phyloP scores from a whole-genome alignment of 768 basidiomycete genomes.

The Lepiota brunneoincarnata region DNA sequence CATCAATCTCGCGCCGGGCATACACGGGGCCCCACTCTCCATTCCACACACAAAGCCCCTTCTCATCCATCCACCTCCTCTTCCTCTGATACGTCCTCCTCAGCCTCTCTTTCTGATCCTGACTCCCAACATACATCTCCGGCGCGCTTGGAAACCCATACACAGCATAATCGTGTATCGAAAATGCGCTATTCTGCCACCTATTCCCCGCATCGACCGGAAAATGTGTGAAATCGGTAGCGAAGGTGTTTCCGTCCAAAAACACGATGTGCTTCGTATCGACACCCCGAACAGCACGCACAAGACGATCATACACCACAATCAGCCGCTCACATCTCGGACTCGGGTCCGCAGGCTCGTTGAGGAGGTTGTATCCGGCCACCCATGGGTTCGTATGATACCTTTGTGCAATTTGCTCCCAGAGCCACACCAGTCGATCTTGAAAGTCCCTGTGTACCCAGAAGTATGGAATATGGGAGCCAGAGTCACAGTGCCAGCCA shows the following conservation, averaged over 20 bases:
- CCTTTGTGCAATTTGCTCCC: constrained; percentile 69
- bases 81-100: constrained; percentile 64
- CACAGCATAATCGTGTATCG: constrained; percentile 73
- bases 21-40: constrained; percentile 88
- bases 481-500: constrained; percentile 81
- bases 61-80: constrained; percentile 70
- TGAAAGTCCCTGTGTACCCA: constrained; percentile 86
- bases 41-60: constrained; percentile 70
- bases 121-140: constrained; percentile 52
- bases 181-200: constrained; percentile 72
- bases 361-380: constrained; percentile 82
- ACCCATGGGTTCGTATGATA: constrained; percentile 79
- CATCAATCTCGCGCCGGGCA: constrained; percentile 58
- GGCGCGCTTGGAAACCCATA: constrained; percentile 72
- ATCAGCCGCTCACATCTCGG: constrained; percentile 55
- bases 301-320: constrained; percentile 62
- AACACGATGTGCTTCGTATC: constrained; percentile 73
- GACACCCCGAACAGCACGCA: constrained; percentile 65
- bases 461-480: constrained; percentile 64
- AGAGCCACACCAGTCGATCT: constrained; percentile 73
- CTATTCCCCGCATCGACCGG: constrained; percentile 48
- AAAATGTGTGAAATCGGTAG: constrained; percentile 72
- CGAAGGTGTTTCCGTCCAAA: constrained; percentile 83
- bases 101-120: constrained; percentile 49
- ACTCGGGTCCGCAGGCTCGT: constrained; percentile 72